Percentiles rank a stretch among this genome's conserved stretches.
These are phyloP conservation scores for Cytidiella melzeri DNA, from an alignment of 768 basidiomycete genomes.

Conservation along the genomic window DNA sequence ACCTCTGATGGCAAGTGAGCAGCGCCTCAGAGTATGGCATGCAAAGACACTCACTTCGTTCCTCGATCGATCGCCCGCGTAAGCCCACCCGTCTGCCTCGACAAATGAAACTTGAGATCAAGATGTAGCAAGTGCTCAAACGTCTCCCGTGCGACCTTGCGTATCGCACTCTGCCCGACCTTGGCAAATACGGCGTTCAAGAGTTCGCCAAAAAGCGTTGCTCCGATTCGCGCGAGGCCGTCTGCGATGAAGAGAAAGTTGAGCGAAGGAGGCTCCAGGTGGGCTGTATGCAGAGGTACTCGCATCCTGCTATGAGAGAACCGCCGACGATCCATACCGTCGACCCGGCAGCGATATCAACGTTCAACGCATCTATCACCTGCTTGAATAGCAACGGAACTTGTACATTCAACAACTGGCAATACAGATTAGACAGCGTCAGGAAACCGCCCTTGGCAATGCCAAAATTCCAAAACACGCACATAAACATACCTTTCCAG, in stretches of 20 bases:
- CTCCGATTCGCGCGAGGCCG: slow-evolving; percentile 83
- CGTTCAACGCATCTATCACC: slow-evolving; percentile 84
- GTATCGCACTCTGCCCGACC: slow-evolving; percentile 90
- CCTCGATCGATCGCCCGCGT: slow-evolving; percentile 96
- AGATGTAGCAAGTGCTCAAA: slow-evolving; percentile 91
- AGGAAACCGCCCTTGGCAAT: not conserved
- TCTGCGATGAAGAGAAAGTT: slow-evolving; percentile 41
- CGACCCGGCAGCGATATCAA: slow-evolving; percentile 63
- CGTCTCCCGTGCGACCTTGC: slow-evolving; percentile 92
- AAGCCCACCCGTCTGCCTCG: slow-evolving; percentile 90
- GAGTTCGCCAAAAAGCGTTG: slow-evolving; percentile 86
- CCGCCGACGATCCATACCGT: slow-evolving; percentile 93
- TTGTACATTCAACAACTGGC: slow-evolving; percentile 89
- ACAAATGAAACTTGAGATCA: slow-evolving; percentile 88
- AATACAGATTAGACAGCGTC: not conserved
- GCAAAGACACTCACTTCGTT: slow-evolving; percentile 67
- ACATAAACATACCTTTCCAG: slow-evolving; percentile 67
- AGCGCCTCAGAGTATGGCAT: not conserved
- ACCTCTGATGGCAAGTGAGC: slow-evolving; percentile 54
- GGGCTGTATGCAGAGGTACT: slow-evolving; percentile 26
- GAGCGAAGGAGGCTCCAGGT: not conserved
- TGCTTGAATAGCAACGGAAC: slow-evolving; percentile 95
- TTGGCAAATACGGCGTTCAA: slow-evolving; percentile 95
- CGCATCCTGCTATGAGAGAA: slow-evolving; percentile 87
- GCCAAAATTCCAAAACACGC: not conserved